Conservation (phyloP, 2,329 filamentous ascomycete species). For the Fusarium sulawesiense region DNA sequence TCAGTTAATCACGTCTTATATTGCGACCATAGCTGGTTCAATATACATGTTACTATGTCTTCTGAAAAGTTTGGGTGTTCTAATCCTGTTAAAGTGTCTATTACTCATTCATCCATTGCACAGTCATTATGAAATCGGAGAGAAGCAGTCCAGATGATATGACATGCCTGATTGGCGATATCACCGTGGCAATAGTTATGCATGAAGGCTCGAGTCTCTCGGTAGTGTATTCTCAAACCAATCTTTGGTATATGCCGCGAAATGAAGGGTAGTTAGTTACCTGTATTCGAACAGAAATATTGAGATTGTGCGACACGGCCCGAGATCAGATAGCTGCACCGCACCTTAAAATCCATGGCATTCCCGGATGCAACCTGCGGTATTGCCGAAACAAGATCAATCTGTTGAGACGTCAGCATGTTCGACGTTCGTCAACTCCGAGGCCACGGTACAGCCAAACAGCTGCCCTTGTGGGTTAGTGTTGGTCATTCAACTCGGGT, state of each 20-base stretch:
- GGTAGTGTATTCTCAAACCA: neutral
- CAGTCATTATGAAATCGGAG: neutral
- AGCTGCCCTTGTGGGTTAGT: slow-evolving; percentile 15
- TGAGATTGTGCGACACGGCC: neutral
- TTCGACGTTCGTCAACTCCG: slow-evolving; percentile 30
- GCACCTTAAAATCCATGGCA: slow-evolving; percentile 22
- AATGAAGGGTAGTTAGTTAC: neutral
- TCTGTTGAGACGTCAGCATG: slow-evolving; percentile 25
- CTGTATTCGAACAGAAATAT: neutral
- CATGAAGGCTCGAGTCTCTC: neutral
- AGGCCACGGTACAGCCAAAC: slow-evolving; percentile 29
- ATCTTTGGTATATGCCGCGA: neutral
- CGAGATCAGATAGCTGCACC: slow-evolving; percentile 20
- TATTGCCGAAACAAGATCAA: slow-evolving; percentile 27
- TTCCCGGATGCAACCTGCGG: slow-evolving; percentile 33
- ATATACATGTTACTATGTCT: neutral
- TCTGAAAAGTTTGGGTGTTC: neutral
- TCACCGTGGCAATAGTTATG: neutral
- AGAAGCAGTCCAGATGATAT: neutral
- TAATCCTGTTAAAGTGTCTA: neutral
- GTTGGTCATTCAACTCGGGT: neutral
- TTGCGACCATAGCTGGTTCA: neutral
- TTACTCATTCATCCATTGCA: neutral
- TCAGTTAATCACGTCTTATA: neutral
- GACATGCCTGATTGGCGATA: neutral